These are phyloP conservation scores for Maudiozyma barnettii DNA, from an alignment of 805 yeast genomes.

Conservation along the genomic window DNA sequence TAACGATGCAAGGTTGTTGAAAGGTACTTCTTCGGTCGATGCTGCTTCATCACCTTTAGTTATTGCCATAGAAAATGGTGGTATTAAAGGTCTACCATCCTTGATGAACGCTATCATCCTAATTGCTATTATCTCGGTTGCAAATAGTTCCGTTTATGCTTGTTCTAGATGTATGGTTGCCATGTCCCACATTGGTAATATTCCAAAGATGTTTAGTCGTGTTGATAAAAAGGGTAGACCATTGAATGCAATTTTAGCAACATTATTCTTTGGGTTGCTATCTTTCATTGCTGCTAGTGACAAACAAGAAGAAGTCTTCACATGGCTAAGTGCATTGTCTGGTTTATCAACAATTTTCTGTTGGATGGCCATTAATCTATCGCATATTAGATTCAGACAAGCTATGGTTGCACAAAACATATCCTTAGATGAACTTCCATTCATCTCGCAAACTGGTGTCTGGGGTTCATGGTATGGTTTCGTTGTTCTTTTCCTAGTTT, in stretches of 20 bases:
- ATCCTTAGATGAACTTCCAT: slow-evolving; percentile 51
- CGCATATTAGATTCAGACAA: slow-evolving; percentile 45
- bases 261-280: slow-evolving; percentile 46
- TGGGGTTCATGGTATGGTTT: slow-evolving; percentile 54
- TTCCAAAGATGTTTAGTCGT: slow-evolving; percentile 53
- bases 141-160: slow-evolving; percentile 62
- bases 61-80: slow-evolving; percentile 58
- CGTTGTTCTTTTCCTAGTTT: slow-evolving; percentile 42
- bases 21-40: slow-evolving; percentile 40
- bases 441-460: slow-evolving; percentile 52
- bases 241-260: slow-evolving; percentile 48
- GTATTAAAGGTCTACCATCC: slow-evolving; percentile 57
- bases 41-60: slow-evolving; percentile 68
- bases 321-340: slow-evolving; percentile 46
- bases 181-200: slow-evolving; percentile 55
- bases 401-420: slow-evolving; percentile 51
- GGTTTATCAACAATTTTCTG: slow-evolving; percentile 45
- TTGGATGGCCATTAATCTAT: slow-evolving; percentile 44
- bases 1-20: slow-evolving; percentile 39
- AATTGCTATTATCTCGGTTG: slow-evolving; percentile 62
- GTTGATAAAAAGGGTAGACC: slow-evolving; percentile 78
- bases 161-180: slow-evolving; percentile 62
- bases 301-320: slow-evolving; percentile 40
- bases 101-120: slow-evolving; percentile 63
- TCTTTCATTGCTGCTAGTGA: slow-evolving; percentile 46